Evolutionary conservation across 805 yeast species (phyloP), one percentile per base, ranked within the genome.

Genomic region (Kuraishia borneana): DNA sequence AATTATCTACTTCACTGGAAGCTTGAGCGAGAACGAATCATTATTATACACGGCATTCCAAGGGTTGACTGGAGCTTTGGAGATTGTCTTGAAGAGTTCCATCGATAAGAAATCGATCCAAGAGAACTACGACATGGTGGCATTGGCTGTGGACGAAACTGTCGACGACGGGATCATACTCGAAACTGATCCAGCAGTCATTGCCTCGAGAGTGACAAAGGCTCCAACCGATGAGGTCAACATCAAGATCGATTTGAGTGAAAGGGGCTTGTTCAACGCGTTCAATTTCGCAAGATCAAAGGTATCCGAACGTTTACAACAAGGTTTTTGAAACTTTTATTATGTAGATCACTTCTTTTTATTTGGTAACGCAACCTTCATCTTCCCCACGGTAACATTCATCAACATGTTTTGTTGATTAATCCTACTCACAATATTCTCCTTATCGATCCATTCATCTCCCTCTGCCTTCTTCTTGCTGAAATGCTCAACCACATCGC

Each of bases 101-200:
- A 63, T 88, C 41, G 97, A 92, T 57, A 83, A 77, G 54, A 68
- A 76, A 43, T 71, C 88, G 3, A 61, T 89, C 31, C 70, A 77
- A 47, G 95, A 83, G 43, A 73, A 79, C 53, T 92, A 80, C 53
- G 98, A 92, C 57, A 67, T 83, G 65, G 80, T 87, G 26, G 66
- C 84, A 30, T 68, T 92, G 54, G 83, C 94, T 3, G 71, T 88
- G 30, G 98, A 92, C 56, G 97, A 92, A 59, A 70, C 94, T 7
- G 66, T 92, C 33, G 98, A 92, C 53, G 94, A 88, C 52, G 98
- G 97, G 27, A 75, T 92, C 42, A 76, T 92, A 37, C 68, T 92
- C 45, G 96, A 92, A 56, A 80, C 87, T 19, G 96, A 92, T 49
- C 76, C 94, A 4, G 73, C 80, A 23, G 76, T 83, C 28, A 83